Base-by-base conservation (phyloP, 371 early-diverging fungal species). In the Mucor velutinosus region DNA sequence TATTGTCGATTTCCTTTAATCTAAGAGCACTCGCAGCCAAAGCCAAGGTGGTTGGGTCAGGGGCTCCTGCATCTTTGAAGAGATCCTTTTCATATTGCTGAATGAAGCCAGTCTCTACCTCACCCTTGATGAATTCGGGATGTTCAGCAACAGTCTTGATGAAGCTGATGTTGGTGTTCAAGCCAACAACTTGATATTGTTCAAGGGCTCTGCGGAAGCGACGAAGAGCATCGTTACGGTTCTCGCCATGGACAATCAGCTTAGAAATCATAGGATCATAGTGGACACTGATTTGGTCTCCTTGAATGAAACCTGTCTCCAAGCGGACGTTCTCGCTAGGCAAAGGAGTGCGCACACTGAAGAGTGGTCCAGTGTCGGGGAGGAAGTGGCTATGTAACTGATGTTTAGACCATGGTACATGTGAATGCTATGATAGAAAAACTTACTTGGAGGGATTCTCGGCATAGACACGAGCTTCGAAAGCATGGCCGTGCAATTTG, bases 251-350 rank as follows among this genome's bases (percentile, higher is more conserved):
- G 27, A 95, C 95, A 57, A 98, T 93, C 49, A 99, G 82, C 77
- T 99, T 98, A 57, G 97, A 93, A 53, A 99, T 98, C 96, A 99
- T 98, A 58, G 99, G 98, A 61, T 94, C 99, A 69, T 97, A 97
- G 76, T 97, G 90, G 0, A 98, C 95, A 35, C 90, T 91, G 72
- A 98, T 94, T 59, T 90, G 85, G 73, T 97, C 97, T 14, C 97
- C 98, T 75, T 95, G 86, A 25, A 91, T 77, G 60, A 97, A 96
- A 45, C 97, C 97, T 4, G 97, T 96, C 78, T 98, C 98, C 47
- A 96, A 76, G 30, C 97, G 92, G 53, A 95, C 86, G 55, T 80
- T 86, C 7, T 68, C 62, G 3, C 88, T 89, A 33, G 81, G 58
- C 5, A 76, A 73, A 21, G 93, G 91, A n/a, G 94, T 93, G 47